A percentile compares a stretch with the other conserved stretches of the same genome.
These are phyloP conservation scores for Colletotrichum lentis DNA, from an alignment of 2,329 filamentous ascomycete species.

Conservation along the genomic window DNA sequence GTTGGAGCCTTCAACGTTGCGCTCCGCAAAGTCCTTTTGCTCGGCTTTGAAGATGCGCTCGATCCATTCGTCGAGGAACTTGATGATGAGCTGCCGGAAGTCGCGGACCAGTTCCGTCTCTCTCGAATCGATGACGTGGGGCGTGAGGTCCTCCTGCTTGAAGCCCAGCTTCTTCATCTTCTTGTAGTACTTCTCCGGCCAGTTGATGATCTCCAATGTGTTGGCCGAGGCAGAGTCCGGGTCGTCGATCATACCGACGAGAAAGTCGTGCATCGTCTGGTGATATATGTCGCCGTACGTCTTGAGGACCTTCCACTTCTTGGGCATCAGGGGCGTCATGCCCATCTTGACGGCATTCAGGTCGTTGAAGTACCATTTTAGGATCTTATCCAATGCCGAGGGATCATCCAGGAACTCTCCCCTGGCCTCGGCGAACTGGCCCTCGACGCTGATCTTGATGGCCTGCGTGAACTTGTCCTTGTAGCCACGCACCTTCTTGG, in stretches of 20 bases:
- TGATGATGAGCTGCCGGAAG: conserved; percentile 94
- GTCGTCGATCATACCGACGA: conserved; percentile 84
- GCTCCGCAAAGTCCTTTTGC: conserved; percentile 79
- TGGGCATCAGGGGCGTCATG: conserved; percentile 90
- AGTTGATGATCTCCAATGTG: conserved; percentile 90
- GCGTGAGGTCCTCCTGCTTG: conserved; percentile 75
- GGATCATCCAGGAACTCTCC: conserved; percentile 85
- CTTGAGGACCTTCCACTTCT: conserved; percentile 94
- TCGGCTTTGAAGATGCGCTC: conserved; percentile 88
- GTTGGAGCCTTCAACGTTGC: conserved; percentile 76
- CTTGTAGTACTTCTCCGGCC: conserved; percentile 93
- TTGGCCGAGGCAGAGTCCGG: conserved; percentile 84
- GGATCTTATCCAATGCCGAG: conserved; percentile 80
- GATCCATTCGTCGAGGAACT: conserved; percentile 97
- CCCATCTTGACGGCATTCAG: conserved; percentile 92
- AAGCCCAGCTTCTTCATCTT: conserved; percentile 94
- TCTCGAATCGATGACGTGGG: conserved; percentile 89
- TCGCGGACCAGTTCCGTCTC: conserved; percentile 91
- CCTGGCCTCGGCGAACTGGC: conserved; percentile 75
- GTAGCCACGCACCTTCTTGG: conserved; percentile 91
- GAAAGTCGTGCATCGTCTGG: conserved; percentile 92
- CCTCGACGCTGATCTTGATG: conserved; percentile 76
- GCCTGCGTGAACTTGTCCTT: conserved; percentile 93
- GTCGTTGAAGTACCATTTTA: conserved; percentile 98
- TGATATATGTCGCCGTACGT: conserved; percentile 94